Evolutionary conservation across 169 alveolate species (phyloP), one percentile per base, ranked within the genome.

Genomic region (Theileria orientalis): DNA sequence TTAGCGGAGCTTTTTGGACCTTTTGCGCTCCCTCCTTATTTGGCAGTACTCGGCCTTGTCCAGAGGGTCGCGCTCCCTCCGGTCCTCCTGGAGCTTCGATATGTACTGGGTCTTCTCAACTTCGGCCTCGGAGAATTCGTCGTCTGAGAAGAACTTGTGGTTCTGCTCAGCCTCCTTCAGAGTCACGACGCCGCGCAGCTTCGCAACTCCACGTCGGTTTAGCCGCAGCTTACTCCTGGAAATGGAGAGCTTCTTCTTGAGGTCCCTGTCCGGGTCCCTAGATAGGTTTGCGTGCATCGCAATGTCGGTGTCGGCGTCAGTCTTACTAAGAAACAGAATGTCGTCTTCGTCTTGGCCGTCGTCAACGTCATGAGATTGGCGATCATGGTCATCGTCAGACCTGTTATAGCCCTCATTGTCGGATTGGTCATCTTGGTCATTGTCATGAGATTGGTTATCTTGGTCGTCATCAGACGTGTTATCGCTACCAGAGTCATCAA

Each of bases 181-280:
- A 8, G 85, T 74, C 30, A 61, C 74, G 9, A 74, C 75, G 41
- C 89, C 89, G 23, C 89, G 42, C 0, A 82, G 16, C 69, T 82
- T 82, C 9, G 85, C 89, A 27, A 68, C 74, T 13, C 89, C 89
- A 25, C 75, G 70, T n/a, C 80, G 42, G 62, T 82, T 82, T 44
- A 82, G 61, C 27, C 89, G 23, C 47, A 82, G 21, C 41, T 69
- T 74, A 30, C 62, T 82, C 27, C 89, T 61, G 2, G 79, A 44
- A 11, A 77, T 27, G 0, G 83, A 41, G 11, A 79, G 87, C 11
- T 21, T 13, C 0, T 66, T 19, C 54, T 79, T 79, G 42, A 79
- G 13, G 2, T 29, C 69, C 5, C 49, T 27, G 13, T 79, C 87
- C 30, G 68, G 83, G 27, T 63, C 44, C 46, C 57, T 46, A 6